Percentiles rank a stretch among this genome's conserved stretches.
phyloP scores from a whole-genome alignment of 1,284 basidiomycete species.

The Malassezia sympodialis region DNA sequence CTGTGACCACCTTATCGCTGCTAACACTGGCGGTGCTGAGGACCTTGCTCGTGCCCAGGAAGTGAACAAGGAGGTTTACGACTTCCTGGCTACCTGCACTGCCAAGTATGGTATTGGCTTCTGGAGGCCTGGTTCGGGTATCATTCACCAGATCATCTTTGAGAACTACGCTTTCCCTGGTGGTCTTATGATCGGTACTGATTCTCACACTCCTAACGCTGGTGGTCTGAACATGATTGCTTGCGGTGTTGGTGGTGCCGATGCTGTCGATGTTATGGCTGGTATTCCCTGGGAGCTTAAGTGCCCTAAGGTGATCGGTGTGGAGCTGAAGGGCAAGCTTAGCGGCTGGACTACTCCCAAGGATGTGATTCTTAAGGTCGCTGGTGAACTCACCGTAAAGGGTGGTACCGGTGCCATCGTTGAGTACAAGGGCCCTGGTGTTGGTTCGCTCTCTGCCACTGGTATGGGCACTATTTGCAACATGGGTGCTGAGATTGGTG shows the following conservation, averaged over 20 bases:
- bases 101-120: conserved; percentile 99
- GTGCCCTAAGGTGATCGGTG: conserved; percentile 96
- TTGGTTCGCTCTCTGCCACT: conserved; percentile 90
- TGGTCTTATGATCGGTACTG: conserved; percentile 98
- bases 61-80: conserved; percentile 98
- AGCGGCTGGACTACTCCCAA: conserved; percentile 95
- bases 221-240: conserved; percentile 98
- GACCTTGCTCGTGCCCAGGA: conserved; percentile 85
- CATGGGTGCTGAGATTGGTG: conserved; percentile 99
- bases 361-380: conserved; percentile 49
- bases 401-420: conserved; percentile 48
- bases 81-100: conserved; percentile 94
- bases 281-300: conserved; percentile 96
- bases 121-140: conserved; percentile 98
- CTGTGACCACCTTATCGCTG: conserved; percentile 98
- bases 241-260: conserved; percentile 97
- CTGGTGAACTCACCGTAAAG: conserved; percentile 48
- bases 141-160: conserved; percentile 59
- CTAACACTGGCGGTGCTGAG: conserved; percentile 81
- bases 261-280: conserved; percentile 98
- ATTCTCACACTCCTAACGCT: conserved; percentile 98
- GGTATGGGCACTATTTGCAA: conserved; percentile 99
- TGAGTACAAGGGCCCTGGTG: conserved; percentile 56
- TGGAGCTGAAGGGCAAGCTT: conserved; percentile 90
- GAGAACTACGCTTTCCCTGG: conserved; percentile 99